phyloP scores from a whole-genome alignment of 1,139 yeast species.

The Geotrichum bryndzae region DNA sequence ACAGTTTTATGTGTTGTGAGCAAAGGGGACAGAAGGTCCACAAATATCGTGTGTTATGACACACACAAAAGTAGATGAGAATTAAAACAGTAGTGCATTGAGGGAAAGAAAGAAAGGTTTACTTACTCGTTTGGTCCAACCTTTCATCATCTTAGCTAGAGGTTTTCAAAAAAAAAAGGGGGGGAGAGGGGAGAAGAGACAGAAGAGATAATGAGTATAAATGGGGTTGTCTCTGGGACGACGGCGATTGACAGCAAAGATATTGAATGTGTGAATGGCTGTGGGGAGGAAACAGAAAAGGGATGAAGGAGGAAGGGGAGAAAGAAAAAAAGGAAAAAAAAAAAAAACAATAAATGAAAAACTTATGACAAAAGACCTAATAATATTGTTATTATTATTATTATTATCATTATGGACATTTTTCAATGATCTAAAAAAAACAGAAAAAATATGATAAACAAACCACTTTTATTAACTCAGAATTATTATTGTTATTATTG shows the following conservation, averaged over 20 bases:
- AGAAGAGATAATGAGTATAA: neutral
- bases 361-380: neutral
- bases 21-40: neutral
- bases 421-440: too few species aligned
- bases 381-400: too few species aligned
- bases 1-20: neutral
- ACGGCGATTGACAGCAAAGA: neutral
- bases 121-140: conserved; percentile 37
- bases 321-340: neutral
- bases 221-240: neutral
- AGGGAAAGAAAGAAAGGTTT: neutral
- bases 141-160: conserved; percentile 34
- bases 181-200: neutral
- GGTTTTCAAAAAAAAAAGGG: neutral
- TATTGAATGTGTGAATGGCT: neutral
- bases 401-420: neutral
- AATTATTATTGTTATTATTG: too few species aligned
- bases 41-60: neutral
- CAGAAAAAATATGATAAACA: too few species aligned
- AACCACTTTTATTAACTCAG: too few species aligned
- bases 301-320: neutral
- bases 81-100: neutral
- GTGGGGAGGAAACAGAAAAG: neutral
- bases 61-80: neutral
- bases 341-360: neutral